These are phyloP conservation scores for Aureobasidium sp. DNA, from an alignment of 2,329 filamentous ascomycete genomes.

Conservation along the genomic window DNA sequence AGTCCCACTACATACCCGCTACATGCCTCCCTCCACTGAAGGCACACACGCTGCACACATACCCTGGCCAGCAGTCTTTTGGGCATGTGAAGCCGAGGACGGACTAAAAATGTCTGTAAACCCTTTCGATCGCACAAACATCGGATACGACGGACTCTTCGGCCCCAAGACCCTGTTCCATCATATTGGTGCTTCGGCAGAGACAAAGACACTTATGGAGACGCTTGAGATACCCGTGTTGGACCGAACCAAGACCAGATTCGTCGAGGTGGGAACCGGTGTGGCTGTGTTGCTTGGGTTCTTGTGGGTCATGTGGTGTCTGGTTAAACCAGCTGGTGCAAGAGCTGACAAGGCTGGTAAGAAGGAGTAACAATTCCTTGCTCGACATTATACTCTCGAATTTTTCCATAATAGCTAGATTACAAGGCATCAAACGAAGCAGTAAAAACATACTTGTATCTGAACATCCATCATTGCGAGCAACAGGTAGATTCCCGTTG, in stretches of 20 bases:
- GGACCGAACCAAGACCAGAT: slow-evolving; percentile 26
- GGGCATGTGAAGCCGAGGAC: slow-evolving; percentile 67
- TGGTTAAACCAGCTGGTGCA: not conserved
- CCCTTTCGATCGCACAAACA: slow-evolving; percentile 73
- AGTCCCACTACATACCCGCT: slow-evolving; percentile 79
- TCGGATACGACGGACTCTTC: slow-evolving; percentile 84
- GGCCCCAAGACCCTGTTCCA: slow-evolving; percentile 71
- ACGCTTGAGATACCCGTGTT: slow-evolving; percentile 35
- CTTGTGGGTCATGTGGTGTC: slow-evolving; percentile 33
- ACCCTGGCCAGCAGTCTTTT: slow-evolving; percentile 79
- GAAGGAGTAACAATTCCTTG: not conserved
- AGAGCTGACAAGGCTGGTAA: not conserved
- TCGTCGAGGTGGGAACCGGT: slow-evolving; percentile 36
- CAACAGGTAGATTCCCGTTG: too few relatives aligned
- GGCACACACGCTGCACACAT: slow-evolving; percentile 40
- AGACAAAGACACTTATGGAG: slow-evolving; percentile 15
- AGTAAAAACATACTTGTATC: not conserved
- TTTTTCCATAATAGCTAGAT: not conserved
- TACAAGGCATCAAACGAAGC: not conserved
- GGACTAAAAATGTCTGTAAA: slow-evolving; percentile 61
- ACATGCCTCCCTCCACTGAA: slow-evolving; percentile 50
- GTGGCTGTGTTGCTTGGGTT: slow-evolving; percentile 36
- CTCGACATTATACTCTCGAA: not conserved
- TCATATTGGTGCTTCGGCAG: slow-evolving; percentile 43
- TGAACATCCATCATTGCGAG: too few relatives aligned